phyloP scores from a whole-genome alignment of 1,139 yeast genomes.

The Candida albicans region DNA sequence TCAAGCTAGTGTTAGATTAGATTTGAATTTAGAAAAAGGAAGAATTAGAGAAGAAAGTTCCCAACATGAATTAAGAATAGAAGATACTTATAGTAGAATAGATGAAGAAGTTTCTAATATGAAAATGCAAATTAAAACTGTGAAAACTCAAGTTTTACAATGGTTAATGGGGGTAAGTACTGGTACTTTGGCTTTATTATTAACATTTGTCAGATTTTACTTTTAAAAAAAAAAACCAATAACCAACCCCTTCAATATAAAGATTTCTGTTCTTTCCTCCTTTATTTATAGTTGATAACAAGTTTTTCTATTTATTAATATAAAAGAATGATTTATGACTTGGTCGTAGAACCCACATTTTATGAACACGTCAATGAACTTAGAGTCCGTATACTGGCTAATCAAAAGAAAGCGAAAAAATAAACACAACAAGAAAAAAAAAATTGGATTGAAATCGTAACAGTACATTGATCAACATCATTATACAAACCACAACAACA shows the following conservation, averaged over 20 bases:
- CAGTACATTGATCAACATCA: background rate
- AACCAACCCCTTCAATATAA: background rate
- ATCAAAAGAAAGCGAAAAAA: background rate
- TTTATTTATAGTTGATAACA: background rate
- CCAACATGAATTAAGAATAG: constrained; percentile 87
- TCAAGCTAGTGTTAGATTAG: constrained; percentile 87
- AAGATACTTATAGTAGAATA: constrained; percentile 91
- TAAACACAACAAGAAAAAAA: background rate
- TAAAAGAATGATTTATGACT: too few species aligned
- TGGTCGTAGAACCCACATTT: too few species aligned
- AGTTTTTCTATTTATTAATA: background rate
- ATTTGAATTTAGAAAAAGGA: constrained; percentile 90
- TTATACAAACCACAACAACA: too few species aligned
- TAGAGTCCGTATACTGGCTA: too few species aligned
- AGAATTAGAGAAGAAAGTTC: constrained; percentile 92
- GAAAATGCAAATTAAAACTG: constrained; percentile 91
- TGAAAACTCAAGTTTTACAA: constrained; percentile 94
- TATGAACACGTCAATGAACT: too few species aligned
- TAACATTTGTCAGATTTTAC: constrained; percentile 85
- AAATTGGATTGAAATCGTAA: background rate
- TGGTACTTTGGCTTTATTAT: constrained; percentile 91
- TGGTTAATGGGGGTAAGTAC: constrained; percentile 98
- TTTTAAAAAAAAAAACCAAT: constrained; percentile 47
- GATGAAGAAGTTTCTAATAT: constrained; percentile 95
- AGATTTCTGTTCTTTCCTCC: background rate